Evolutionary conservation across 495 filamentous ascomycete species (phyloP).

Genomic region (Lasiosphaeria miniovina): DNA sequence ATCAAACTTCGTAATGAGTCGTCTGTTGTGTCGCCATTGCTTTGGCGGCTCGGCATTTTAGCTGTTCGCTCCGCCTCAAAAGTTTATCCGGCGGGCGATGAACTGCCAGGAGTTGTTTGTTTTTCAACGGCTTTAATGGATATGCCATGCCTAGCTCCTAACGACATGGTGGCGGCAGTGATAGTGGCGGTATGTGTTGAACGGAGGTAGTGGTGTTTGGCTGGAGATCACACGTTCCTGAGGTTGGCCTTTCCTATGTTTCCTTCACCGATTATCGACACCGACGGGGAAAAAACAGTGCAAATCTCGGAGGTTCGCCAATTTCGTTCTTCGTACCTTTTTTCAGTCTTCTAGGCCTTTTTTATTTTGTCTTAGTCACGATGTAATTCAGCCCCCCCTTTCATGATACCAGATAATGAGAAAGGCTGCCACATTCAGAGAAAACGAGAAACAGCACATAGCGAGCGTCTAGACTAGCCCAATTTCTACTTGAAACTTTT

Average conservation of each 20-base stretch:
- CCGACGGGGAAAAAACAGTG: constrained; percentile 4
- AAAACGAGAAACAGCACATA: constrained; percentile 5
- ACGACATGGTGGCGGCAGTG: background rate
- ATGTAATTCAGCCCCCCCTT: constrained; percentile 46
- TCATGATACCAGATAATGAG: constrained; percentile 46
- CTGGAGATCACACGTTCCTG: constrained; percentile 3
- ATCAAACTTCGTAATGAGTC: background rate
- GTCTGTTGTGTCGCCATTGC: background rate
- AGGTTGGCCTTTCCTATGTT: constrained; percentile 13
- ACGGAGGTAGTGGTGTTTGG: constrained; percentile 2
- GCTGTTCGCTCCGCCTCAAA: background rate
- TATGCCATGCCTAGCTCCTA: constrained; percentile 13
- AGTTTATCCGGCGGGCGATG: background rate
- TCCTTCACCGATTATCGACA: constrained; percentile 11
- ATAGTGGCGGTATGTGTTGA: background rate
- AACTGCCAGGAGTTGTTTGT: background rate
- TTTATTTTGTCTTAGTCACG: constrained; percentile 34
- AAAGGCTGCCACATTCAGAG: constrained; percentile 30
- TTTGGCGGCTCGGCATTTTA: background rate
- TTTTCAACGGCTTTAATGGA: constrained; percentile 16
- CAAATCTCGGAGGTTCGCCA: constrained; percentile 10
- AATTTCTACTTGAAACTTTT: background rate
- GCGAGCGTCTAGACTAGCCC: background rate
- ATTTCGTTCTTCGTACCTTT: background rate
- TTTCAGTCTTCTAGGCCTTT: constrained; percentile 20